phyloP scores from a whole-genome alignment of 768 basidiomycete genomes.

The Hortiboletus flavorubellus region DNA sequence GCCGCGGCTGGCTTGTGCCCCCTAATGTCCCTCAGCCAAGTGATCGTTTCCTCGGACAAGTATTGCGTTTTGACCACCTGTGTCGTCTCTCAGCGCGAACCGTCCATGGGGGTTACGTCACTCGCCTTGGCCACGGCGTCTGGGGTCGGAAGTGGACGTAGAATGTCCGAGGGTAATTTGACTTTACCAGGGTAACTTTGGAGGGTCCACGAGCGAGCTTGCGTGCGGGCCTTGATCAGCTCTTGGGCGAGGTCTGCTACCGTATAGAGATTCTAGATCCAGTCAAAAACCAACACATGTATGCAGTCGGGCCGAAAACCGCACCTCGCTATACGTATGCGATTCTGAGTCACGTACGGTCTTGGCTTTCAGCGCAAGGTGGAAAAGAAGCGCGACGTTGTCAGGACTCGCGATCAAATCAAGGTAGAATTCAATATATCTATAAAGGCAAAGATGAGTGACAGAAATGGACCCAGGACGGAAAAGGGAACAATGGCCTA shows the following conservation, averaged over 20 bases:
- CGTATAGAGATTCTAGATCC: conserved; percentile 74
- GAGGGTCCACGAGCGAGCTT: conserved; percentile 68
- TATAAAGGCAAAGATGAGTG: conserved; percentile 27
- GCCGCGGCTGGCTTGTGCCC: conserved; percentile 34
- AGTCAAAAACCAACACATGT: not conserved
- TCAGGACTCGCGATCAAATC: conserved; percentile 74
- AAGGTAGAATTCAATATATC: conserved; percentile 88
- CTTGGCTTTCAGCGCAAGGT: conserved; percentile 80
- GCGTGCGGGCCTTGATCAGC: conserved; percentile 67
- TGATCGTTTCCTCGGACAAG: conserved; percentile 55
- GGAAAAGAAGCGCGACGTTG: conserved; percentile 79
- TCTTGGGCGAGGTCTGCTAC: conserved; percentile 88
- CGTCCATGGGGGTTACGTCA: not conserved
- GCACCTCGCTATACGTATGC: conserved; percentile 65
- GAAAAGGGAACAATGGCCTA: conserved; percentile 34
- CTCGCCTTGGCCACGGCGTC: conserved; percentile 65
- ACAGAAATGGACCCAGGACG: not conserved
- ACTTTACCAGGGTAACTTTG: conserved; percentile 79
- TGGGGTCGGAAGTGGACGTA: conserved; percentile 62
- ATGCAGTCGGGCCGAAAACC: not conserved
- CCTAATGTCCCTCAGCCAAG: conserved; percentile 53
- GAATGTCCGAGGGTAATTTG: conserved; percentile 76
- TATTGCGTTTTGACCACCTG: conserved; percentile 70
- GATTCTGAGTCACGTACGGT: conserved; percentile 80
- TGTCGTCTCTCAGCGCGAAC: not conserved